Conservation (phyloP, 75 land plant species). For the Cunninghamia lanceolata region DNA sequence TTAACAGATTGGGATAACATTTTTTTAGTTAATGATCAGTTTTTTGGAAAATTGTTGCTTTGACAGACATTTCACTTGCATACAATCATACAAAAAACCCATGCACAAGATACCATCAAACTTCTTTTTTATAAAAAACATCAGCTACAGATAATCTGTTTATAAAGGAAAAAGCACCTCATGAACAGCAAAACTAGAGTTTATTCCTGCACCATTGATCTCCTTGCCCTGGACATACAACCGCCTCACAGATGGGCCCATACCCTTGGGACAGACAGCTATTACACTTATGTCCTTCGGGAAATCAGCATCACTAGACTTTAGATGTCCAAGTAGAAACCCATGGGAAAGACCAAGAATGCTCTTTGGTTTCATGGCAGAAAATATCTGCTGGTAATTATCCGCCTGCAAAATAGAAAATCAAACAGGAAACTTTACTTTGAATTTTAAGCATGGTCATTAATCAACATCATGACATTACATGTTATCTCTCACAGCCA, state of each 20-base stretch:
- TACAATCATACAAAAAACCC: too few species aligned
- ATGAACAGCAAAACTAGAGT: conserved; percentile 96
- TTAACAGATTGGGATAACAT: too few species aligned
- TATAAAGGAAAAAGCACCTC: conserved; percentile 47
- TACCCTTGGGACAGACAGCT: conserved; percentile 97
- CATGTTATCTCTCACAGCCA: background rate
- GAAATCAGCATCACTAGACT: conserved; percentile 78
- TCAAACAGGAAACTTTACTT: background rate
- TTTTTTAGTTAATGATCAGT: too few species aligned
- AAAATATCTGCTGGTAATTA: conserved; percentile 77
- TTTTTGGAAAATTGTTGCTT: too few species aligned
- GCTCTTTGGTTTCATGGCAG: conserved; percentile 95
- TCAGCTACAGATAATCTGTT: background rate
- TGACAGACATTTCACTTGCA: too few species aligned
- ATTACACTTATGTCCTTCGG: conserved; percentile 94
- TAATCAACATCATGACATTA: background rate
- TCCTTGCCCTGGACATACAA: conserved; percentile 98
- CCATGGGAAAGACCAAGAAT: conserved; percentile 96
- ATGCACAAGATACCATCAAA: background rate
- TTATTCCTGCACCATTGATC: conserved; percentile 98
- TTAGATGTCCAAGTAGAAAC: conserved; percentile 93
- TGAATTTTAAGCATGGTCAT: background rate
- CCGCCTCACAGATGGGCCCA: conserved; percentile 97
- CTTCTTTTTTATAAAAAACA: background rate
- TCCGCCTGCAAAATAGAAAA: conserved; percentile 71